Evolutionary conservation across 2,329 filamentous ascomycete genomes (phyloP), one percentile per base, ranked within the genome.

Genomic region (Rosellinia necatrix): DNA sequence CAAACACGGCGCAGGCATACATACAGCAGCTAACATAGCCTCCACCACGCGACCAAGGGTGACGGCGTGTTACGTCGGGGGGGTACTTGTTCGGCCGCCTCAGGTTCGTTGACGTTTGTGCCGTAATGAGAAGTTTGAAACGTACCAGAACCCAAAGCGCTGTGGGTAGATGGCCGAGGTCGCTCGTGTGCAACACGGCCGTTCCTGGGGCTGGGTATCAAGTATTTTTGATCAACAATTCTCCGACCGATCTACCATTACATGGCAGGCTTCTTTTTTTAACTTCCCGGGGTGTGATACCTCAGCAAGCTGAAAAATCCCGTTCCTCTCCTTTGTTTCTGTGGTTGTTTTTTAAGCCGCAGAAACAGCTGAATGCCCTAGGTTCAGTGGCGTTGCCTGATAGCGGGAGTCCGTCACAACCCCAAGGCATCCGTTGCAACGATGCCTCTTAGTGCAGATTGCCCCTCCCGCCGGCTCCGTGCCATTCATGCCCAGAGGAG

Each of bases 91-190:
- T 49, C 34, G 53, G 49, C 50, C 59, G 53, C 53, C 35, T 51
- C 56, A 58, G 38, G 53, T 56, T 54, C 40, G 53, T 48, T 60
- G 50, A 54, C 37, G 49, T 59, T 52, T 52, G 47, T 43, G 38
- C 57, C 59, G 53, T 56, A 57, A 58, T 56, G 41, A 60, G 56
- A 64, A 64, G 61, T 52, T 68, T 69, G 68, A 69, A 70, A 69
- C 66, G 63, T 66, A 66, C 65, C 62, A 65, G 64, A 64, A 63
- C 64, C 64, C 59, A 61, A 63, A 58, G 56, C 53, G 49, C 37
- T 43, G 48, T 58, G 46, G 53, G 54, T 48, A 49, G 24, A 54
- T 49, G 40, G 32, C 53, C 46, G 37, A 58, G 52, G 57, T 60
- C 52, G 54, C 50, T 48, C 43, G 56, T 59, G 66, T 67, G 66